These are phyloP conservation scores for Berkeleyomyces basicola DNA, from an alignment of 2,329 filamentous ascomycete genomes.

Conservation along the genomic window DNA sequence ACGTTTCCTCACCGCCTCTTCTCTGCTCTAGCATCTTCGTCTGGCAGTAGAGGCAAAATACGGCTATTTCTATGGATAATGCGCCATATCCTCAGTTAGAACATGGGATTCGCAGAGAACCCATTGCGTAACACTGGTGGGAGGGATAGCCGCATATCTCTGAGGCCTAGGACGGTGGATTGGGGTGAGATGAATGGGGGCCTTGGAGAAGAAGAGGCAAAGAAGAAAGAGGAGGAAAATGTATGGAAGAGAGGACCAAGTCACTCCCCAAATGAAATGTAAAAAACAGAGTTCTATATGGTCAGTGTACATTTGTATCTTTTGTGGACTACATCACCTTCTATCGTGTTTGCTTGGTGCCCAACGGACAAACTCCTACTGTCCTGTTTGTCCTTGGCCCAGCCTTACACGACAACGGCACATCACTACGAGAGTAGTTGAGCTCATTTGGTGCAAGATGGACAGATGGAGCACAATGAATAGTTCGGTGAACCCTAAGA, in stretches of 20 bases:
- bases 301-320: not conserved
- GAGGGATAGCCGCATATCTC: not conserved
- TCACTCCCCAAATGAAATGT: not conserved
- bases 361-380: not conserved
- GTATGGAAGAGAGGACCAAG: no score
- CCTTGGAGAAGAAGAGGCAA: not conserved
- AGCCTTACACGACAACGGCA: not conserved
- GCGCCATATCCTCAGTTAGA: not conserved
- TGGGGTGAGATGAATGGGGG: not conserved
- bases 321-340: not conserved
- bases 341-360: not conserved
- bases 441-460: not conserved
- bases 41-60: not conserved
- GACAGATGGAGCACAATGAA: not conserved
- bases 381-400: not conserved
- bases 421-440: not conserved
- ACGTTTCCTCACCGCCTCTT: slow-evolving; percentile 3
- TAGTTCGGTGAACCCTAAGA: not conserved
- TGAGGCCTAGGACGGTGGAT: not conserved
- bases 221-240: no score
- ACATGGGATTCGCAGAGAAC: not conserved
- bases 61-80: not conserved
- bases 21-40: not conserved
- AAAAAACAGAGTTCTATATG: not conserved
- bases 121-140: not conserved